Base-by-base conservation (phyloP, 1,284 basidiomycete species). In the Agroathelia rolfsii region DNA sequence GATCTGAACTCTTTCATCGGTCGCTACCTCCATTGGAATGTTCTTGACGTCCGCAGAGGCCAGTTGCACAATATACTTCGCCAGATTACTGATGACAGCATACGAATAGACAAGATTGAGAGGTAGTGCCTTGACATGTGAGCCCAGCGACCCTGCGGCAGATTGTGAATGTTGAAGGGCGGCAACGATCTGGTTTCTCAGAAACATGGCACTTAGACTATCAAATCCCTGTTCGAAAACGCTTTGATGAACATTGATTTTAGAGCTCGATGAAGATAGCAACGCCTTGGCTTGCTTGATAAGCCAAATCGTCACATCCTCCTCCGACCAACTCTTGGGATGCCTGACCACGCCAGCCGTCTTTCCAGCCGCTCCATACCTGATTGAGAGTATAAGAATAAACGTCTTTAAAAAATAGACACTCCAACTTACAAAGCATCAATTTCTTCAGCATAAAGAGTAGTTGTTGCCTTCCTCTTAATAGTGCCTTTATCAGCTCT, bases 141-240 rank as follows among this genome's bases (percentile, higher is more conserved):
- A n/a, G n/a, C n/a, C n/a, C n/a, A n/a, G n/a, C n/a, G n/a, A n/a
- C n/a, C n/a, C n/a, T n/a, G n/a, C n/a, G n/a, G n/a, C n/a, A n/a
- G n/a, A n/a, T n/a, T n/a, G n/a, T n/a, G n/a, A 53, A 12, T 24
- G 40, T 7, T 44, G 43, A 9, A 60, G 31, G 3, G 49, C 48
- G n/a, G 46, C 44, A 13, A 55, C 22, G 6, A 60, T 43, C 9
- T 45, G 41, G 34, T 59, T 60, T 15, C 55, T 45, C 12, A 60
- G 47, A 34, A 47, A 56, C 0, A 57, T 58, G 6, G 42, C 54
- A 10, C 52, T 54, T 32, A 59, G 34, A 37, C 56, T 59, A n/a
- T 59, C 56, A 30, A 60, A 57, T 2, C 55, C 57, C 28, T 53
- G 53, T 9, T 45, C 39, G 27, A 61, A 61, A 0, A 59, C 16